Evolutionary conservation across 352 stramenopile species (phyloP), one percentile per base, ranked within the genome.

Genomic region (Globisporangium perplexum): DNA sequence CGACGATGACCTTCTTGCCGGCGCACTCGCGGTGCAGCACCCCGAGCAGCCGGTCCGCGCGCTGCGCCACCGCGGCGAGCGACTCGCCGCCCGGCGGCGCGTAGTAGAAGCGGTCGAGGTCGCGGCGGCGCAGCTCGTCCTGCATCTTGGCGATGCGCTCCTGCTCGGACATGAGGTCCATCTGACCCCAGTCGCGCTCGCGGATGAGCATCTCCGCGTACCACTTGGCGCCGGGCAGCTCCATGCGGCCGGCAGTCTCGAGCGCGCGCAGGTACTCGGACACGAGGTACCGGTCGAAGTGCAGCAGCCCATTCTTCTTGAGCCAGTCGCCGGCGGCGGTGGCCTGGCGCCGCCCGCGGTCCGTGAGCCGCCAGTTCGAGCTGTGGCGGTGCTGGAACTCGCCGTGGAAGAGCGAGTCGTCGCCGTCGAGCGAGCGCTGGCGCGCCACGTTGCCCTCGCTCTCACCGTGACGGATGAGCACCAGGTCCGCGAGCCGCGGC

Each of bases 371-470:
- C 86, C 86, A 96, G 50, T 88, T 93, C 47, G 70, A 90, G 66
- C 80, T 93, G 53, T 96, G 86, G n/a, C 84, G 86, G 61, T 95
- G 69, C 56, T 93, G 77, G 62, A 96, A 96, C 67, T 94, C 83
- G 61, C 86, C 86, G 35, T 78, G 69, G 57, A 93, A 96, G 31
- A 96, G 69, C 33, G 77, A 91, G 68, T 93, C 72, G 60, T 96
- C 86, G 44, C 86, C 86, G 33, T 80, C 68, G 30, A 93, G 63
- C n/a, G 84, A 93, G 11, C 81, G 71, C 54, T 93, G 80, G 43
- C 84, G 78, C 47, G 86, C 86, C 50, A 96, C 75, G 56, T 96
- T 96, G 44, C 86, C 86, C 62, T 96, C 86, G 60, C 82, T 93
- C 69, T 96, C 83, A 50, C 86, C 86, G 55, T 96, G 86, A 36